Evolutionary conservation across 805 yeast genomes (phyloP).

Genomic region (Saccharomycopsis sp.): DNA sequence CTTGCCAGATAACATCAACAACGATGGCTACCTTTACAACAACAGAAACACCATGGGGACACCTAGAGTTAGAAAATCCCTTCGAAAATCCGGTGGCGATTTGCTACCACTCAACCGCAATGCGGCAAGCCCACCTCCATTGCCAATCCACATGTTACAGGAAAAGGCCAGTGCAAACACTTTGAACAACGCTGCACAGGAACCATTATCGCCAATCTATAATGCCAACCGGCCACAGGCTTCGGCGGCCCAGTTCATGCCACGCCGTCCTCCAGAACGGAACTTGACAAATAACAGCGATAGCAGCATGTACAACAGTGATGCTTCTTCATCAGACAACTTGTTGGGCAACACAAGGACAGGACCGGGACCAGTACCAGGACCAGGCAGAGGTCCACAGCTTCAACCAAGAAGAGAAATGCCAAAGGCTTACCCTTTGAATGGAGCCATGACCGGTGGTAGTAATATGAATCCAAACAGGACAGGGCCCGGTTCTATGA

Average conservation of each 20-base stretch:
- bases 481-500: too few relatives aligned
- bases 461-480: too few relatives aligned
- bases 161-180: conserved; percentile 4
- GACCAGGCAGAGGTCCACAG: too few relatives aligned
- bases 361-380: too few relatives aligned
- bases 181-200: conserved; percentile 4
- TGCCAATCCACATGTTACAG: background rate
- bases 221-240: background rate
- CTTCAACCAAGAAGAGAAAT: conserved; percentile 10
- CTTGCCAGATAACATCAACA: conserved; percentile 7
- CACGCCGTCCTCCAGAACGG: background rate
- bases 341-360: conserved; percentile 1
- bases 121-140: conserved; percentile 12
- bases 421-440: conserved; percentile 15
- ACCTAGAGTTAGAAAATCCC: conserved; percentile 10
- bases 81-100: conserved; percentile 17
- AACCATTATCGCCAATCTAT: conserved; percentile 13
- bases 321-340: conserved; percentile 9
- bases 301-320: background rate
- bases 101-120: conserved; percentile 16
- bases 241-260: background rate
- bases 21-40: background rate
- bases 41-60: background rate
- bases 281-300: conserved; percentile 3
- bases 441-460: background rate